phyloP scores from a whole-genome alignment of 2,329 filamentous ascomycete species.

The Diaporthe sp. region DNA sequence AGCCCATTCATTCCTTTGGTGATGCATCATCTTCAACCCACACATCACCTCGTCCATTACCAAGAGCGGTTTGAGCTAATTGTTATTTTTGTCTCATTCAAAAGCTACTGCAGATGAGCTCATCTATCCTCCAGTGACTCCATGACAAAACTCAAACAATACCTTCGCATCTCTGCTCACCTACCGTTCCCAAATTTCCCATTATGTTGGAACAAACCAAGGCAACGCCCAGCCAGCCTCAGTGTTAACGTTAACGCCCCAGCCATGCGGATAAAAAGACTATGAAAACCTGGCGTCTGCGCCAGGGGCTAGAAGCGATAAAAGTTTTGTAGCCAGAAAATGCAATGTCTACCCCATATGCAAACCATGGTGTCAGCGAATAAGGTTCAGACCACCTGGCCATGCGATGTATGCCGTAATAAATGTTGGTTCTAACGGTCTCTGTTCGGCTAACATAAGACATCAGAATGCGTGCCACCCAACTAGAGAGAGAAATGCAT shows the following conservation, averaged over 20 bases:
- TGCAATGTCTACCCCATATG: conserved; percentile 30
- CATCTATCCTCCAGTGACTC: conserved; percentile 24
- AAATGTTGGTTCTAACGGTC: conserved; percentile 13
- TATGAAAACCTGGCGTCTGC: conserved; percentile 15
- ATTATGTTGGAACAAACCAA: conserved; percentile 22
- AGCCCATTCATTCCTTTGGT: not conserved
- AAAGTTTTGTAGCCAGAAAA: conserved; percentile 33
- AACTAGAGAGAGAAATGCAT: not conserved
- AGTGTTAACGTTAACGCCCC: conserved; percentile 28
- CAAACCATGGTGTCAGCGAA: conserved; percentile 23
- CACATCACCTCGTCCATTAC: not conserved
- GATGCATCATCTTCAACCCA: not conserved
- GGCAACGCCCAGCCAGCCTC: conserved; percentile 20
- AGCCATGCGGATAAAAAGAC: conserved; percentile 32
- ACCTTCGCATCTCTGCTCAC: conserved; percentile 2
- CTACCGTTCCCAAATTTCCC: conserved; percentile 10
- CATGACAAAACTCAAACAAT: conserved; percentile 16
- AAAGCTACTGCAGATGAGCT: conserved; percentile 21
- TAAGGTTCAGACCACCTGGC: conserved; percentile 21
- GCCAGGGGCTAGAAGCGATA: conserved; percentile 23
- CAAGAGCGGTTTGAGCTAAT: not conserved
- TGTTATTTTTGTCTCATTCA: conserved; percentile 15
- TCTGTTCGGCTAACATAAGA: not conserved
- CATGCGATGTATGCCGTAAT: conserved; percentile 32
- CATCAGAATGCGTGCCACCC: conserved; percentile 8